phyloP scores from a whole-genome alignment of 2,329 filamentous ascomycete species.

The Tolypocladium guangdongense region DNA sequence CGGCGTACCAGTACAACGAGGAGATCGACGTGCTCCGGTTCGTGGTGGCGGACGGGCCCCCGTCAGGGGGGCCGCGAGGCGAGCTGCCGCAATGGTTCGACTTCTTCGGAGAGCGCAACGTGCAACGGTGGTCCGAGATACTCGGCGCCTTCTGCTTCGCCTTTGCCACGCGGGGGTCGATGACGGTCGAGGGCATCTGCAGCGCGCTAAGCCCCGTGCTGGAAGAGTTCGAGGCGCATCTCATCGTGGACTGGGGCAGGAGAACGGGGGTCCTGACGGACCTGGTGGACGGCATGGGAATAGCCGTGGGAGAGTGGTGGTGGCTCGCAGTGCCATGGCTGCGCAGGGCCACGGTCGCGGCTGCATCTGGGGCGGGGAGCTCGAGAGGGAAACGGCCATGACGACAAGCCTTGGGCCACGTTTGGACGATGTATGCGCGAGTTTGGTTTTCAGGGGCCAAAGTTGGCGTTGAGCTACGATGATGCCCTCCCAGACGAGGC shows the following conservation, averaged over 20 bases:
- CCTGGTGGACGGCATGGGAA: constrained; percentile 27
- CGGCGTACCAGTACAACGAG: constrained; percentile 47
- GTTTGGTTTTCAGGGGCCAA: neutral
- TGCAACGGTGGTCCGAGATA: constrained; percentile 52
- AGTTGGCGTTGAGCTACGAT: neutral
- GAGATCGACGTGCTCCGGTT: constrained; percentile 30
- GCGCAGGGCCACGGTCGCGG: neutral
- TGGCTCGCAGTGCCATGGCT: constrained; percentile 42
- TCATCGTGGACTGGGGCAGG: constrained; percentile 49
- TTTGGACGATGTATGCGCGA: neutral
- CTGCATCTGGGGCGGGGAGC: neutral
- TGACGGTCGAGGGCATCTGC: constrained; percentile 40
- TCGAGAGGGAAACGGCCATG: neutral
- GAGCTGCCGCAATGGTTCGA: constrained; percentile 63
- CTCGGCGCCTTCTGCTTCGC: constrained; percentile 51
- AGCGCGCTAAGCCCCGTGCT: constrained; percentile 45
- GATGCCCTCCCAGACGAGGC: neutral
- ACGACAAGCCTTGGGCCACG: neutral
- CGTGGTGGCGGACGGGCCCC: constrained; percentile 27
- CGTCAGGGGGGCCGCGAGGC: constrained; percentile 27
- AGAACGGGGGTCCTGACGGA: constrained; percentile 38
- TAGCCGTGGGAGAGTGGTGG: constrained; percentile 53
- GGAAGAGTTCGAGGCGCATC: constrained; percentile 50
- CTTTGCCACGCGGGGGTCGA: constrained; percentile 50
- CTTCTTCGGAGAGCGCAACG: constrained; percentile 50